A percentile compares a stretch with the other conserved stretches of the same genome.
Conservation (phyloP, 208 protist genomes). For the Crithidia sp. region DNA sequence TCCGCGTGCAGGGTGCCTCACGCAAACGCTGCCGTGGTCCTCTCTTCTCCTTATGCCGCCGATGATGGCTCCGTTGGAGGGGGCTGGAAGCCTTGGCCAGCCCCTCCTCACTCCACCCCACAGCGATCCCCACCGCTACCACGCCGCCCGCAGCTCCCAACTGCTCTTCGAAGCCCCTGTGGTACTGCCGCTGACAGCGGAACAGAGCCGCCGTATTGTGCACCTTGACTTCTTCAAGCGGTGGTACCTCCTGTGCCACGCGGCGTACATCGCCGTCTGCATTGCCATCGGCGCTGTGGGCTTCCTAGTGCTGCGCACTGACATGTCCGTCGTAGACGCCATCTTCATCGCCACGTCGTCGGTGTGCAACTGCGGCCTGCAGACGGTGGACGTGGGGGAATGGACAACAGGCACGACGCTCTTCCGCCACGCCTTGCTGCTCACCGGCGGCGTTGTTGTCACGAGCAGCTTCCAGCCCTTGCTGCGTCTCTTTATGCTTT, state of each 20-base stretch:
- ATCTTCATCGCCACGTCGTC: conserved; percentile 72
- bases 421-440: conserved; percentile 60
- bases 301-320: conserved; percentile 34
- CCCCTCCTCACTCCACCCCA: neutral
- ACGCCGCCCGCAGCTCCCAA: conserved; percentile 50
- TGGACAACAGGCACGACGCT: conserved; percentile 46
- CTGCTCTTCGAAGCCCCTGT: conserved; percentile 53
- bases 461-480: conserved; percentile 74
- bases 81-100: neutral
- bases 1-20: too few species aligned
- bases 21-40: neutral
- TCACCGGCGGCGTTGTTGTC: conserved; percentile 67
- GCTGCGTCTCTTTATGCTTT: conserved; percentile 67
- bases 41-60: neutral
- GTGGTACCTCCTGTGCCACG: conserved; percentile 71
- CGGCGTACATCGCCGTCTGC: conserved; percentile 48
- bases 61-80: conserved; percentile 17
- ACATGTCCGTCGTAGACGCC: conserved; percentile 46
- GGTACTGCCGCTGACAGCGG: conserved; percentile 45
- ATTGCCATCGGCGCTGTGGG: conserved; percentile 36
- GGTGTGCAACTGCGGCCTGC: conserved; percentile 79
- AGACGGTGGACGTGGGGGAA: conserved; percentile 60
- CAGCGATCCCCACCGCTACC: neutral
- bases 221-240: conserved; percentile 73
- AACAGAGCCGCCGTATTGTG: conserved; percentile 40